Evolutionary conservation across 352 stramenopile species (phyloP).

Genomic region (Hyaloperonospora arabidopsidis): DNA sequence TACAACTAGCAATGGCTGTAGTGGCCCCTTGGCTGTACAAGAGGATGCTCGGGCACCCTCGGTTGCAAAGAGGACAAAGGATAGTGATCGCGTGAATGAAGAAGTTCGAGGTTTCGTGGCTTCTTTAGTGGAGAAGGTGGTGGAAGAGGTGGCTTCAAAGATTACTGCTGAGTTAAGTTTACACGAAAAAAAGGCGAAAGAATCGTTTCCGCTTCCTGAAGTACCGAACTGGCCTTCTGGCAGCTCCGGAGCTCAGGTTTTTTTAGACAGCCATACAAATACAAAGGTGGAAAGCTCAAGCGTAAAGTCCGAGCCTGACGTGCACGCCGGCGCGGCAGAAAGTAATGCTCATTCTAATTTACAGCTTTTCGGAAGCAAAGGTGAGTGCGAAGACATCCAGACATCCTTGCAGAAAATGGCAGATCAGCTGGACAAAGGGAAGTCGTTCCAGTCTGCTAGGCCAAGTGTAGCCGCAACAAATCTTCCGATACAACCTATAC

Average conservation of each 20-base stretch:
- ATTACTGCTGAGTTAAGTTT: constrained; percentile 2
- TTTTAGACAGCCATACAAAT: neutral
- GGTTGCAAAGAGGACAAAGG: neutral
- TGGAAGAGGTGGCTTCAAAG: constrained; percentile 8
- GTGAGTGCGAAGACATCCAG: constrained; percentile 40
- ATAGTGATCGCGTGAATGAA: constrained; percentile 4
- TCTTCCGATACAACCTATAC: neutral
- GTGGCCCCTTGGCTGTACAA: neutral
- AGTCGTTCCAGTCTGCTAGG: constrained; percentile 4
- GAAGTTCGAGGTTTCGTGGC: constrained; percentile 16
- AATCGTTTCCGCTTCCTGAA: neutral
- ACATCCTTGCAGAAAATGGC: constrained; percentile 38
- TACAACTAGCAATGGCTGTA: neutral
- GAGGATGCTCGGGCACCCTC: neutral
- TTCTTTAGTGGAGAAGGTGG: constrained; percentile 19
- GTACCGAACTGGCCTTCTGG: constrained; percentile 1
- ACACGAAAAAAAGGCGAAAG: constrained; percentile 1
- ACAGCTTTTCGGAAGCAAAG: constrained; percentile 35
- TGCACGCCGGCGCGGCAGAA: neutral
- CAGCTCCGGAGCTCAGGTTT: constrained; percentile 1
- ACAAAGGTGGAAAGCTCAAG: constrained; percentile 2
- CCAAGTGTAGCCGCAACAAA: neutral
- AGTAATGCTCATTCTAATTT: neutral
- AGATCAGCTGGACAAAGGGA: constrained; percentile 17
- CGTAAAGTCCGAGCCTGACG: neutral